Base-by-base conservation (phyloP, 2,329 filamentous ascomycete genomes). In the Xylaria sp. region DNA sequence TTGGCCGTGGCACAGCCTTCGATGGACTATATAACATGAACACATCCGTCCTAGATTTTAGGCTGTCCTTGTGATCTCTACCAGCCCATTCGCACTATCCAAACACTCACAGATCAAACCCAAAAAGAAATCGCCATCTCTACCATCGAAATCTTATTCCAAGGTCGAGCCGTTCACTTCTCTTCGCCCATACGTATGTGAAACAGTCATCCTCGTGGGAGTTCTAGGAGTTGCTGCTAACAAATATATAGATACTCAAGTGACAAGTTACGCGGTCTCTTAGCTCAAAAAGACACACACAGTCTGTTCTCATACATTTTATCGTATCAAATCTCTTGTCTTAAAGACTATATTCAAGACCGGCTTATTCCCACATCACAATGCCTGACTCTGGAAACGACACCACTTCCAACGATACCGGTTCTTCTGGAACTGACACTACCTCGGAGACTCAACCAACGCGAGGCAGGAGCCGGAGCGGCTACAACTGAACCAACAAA, bases 341-440 rank as follows among this genome's bases (percentile, higher is more conserved):
- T 13, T 15, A 33, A 26, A 20, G n/a, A 9, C 38, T 28, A 31
- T 26, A 20, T 31, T 40, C 36, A 36, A 40, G 49, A 28, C 42
- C 28, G 23, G 20, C 61, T 46, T 46, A 13, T 63, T 54, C 66
- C 38, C 48, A 36, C 26, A 23, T 57, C 67, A 75, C 73, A 48
- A 78, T 78, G 76, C 76, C 76, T 73, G 76, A 77, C 49, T 64
- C 74, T n/a, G 74, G 73, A 71, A 74, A 71, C 68, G 75, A 77
- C 63, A 69, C 63, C 28, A 70, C 73, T 57, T 62, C 76, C 38
- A 75, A 72, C 63, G 75, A 77, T 62, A 74, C 71, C 28, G 70
- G 71, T 26, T 70, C 71, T n/a, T 65, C 71, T 33, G 66, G 67
- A 54, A 23, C 64, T 15, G 70, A 67, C 46, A 64, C 58, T 33